A percentile compares a stretch with the other conserved stretches of the same genome.
Evolutionary conservation across 345 rosid genomes (phyloP).

Genomic region (Euphorbia peplus): DNA sequence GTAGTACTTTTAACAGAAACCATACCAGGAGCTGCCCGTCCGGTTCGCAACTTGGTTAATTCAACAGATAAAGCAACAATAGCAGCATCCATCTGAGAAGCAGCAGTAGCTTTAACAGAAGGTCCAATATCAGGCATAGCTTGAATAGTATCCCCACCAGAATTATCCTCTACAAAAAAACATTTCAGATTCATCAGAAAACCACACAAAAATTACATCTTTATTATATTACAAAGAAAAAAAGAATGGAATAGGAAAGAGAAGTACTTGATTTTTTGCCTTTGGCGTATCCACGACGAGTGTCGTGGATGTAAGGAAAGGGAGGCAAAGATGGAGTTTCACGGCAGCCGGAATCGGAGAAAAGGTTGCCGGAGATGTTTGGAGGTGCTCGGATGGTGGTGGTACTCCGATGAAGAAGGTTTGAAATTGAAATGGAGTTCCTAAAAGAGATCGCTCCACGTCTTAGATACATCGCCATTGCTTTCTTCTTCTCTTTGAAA

Average conservation of each 20-base stretch:
- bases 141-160: constrained; percentile 49
- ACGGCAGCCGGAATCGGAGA: constrained; percentile 13
- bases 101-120: constrained; percentile 52
- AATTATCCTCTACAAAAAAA: constrained; percentile 61
- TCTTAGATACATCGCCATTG: constrained; percentile 59
- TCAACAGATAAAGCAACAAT: constrained; percentile 70
- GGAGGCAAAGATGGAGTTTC: constrained; percentile 11
- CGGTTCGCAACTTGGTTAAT: constrained; percentile 73
- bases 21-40: constrained; percentile 81
- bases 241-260: neutral
- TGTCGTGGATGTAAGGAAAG: constrained; percentile 35
- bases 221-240: no score
- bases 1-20: no score
- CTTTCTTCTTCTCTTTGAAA: neutral
- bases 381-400: constrained; percentile 30
- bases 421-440: constrained; percentile 28
- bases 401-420: constrained; percentile 30
- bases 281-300: constrained; percentile 73
- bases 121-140: constrained; percentile 63
- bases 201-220: neutral
- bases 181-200: neutral
- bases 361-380: constrained; percentile 23
- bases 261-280: constrained; percentile 63
- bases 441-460: constrained; percentile 41
- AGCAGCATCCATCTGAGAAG: constrained; percentile 91